Percentiles rank a stretch among this genome's conserved stretches.
Evolutionary conservation across 306 rosid genomes (phyloP).

Genomic region (Astragalus glycyphyllos): DNA sequence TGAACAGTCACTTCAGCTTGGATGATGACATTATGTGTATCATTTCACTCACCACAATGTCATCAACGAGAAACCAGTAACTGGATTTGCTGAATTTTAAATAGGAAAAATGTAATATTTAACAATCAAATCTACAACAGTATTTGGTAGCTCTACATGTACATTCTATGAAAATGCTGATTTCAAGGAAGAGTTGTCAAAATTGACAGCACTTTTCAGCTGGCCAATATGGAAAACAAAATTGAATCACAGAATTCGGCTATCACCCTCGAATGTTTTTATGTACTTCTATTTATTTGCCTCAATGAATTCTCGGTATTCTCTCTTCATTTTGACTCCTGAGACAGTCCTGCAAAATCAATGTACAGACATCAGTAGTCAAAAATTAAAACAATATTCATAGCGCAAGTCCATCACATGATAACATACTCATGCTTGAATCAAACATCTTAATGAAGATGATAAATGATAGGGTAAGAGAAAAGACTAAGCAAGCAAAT

Average conservation of each 20-base stretch:
- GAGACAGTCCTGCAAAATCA: constrained; percentile 69
- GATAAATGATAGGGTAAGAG: constrained; percentile 1
- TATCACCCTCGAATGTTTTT: constrained; percentile 18
- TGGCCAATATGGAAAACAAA: constrained; percentile 60
- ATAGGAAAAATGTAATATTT: constrained; percentile 19
- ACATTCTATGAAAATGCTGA: constrained; percentile 48
- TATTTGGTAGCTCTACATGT: constrained; percentile 50
- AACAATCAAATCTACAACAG: constrained; percentile 35
- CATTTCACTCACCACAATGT: constrained; percentile 18
- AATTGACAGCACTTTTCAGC: constrained; percentile 58
- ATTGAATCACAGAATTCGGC: constrained; percentile 56
- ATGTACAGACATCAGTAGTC: constrained; percentile 12
- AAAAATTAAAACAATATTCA: constrained; percentile 17
- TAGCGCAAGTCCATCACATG: constrained; percentile 17
- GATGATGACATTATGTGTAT: background rate
- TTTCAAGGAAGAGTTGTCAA: constrained; percentile 44
- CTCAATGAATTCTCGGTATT: constrained; percentile 84
- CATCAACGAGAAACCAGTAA: constrained; percentile 13
- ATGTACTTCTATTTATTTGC: constrained; percentile 63
- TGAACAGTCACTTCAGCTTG: constrained; percentile 18
- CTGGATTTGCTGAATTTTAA: constrained; percentile 20
- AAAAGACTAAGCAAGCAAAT: constrained; percentile 30
- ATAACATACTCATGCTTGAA: constrained; percentile 29
- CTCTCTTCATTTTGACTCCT: constrained; percentile 95
- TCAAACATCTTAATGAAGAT: constrained; percentile 11